phyloP scores from a whole-genome alignment of 2,329 filamentous ascomycete genomes.

The Alternaria brassicicola region DNA sequence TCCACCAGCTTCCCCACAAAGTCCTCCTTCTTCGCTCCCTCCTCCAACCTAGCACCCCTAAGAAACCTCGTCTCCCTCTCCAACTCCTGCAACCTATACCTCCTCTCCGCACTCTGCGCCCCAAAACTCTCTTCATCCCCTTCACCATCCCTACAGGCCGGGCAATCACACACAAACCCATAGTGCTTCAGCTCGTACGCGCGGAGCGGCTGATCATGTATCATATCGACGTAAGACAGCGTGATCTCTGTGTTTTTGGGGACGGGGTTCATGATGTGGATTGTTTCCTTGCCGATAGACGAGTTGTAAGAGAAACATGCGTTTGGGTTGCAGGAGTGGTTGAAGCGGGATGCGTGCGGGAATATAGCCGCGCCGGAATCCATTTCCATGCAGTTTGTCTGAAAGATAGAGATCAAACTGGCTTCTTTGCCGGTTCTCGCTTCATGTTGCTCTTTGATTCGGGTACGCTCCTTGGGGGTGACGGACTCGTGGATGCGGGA shows the following conservation, averaged over 20 bases:
- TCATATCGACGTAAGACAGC: slow-evolving; percentile 47
- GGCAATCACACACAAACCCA: slow-evolving; percentile 47
- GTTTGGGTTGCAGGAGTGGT: slow-evolving; percentile 52
- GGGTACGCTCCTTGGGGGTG: slow-evolving; percentile 19
- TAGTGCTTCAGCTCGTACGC: slow-evolving; percentile 46
- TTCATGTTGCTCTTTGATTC: slow-evolving; percentile 42
- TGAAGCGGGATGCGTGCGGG: slow-evolving; percentile 47
- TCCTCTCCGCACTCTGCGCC: slow-evolving; percentile 37
- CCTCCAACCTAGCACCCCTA: slow-evolving; percentile 18
- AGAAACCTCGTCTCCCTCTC: slow-evolving; percentile 35
- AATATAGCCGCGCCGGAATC: slow-evolving; percentile 45
- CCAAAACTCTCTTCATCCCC: slow-evolving; percentile 36
- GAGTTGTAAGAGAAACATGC: slow-evolving; percentile 47
- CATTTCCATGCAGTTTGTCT: slow-evolving; percentile 51
- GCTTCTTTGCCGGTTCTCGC: slow-evolving; percentile 31
- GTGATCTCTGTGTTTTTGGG: slow-evolving; percentile 47
- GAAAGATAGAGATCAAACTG: slow-evolving; percentile 46
- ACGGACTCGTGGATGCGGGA: slow-evolving; percentile 32
- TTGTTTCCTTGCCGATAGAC: slow-evolving; percentile 34
- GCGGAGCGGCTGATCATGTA: slow-evolving; percentile 37
- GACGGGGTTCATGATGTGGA: slow-evolving; percentile 47
- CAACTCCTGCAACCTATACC: slow-evolving; percentile 42
- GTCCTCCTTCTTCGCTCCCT: slow-evolving; percentile 17
- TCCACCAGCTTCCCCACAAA: slow-evolving; percentile 35
- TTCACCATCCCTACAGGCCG: slow-evolving; percentile 42